These are phyloP conservation scores for Ustilago vetiveriae DNA, from an alignment of 1,284 basidiomycete species.

Conservation along the genomic window DNA sequence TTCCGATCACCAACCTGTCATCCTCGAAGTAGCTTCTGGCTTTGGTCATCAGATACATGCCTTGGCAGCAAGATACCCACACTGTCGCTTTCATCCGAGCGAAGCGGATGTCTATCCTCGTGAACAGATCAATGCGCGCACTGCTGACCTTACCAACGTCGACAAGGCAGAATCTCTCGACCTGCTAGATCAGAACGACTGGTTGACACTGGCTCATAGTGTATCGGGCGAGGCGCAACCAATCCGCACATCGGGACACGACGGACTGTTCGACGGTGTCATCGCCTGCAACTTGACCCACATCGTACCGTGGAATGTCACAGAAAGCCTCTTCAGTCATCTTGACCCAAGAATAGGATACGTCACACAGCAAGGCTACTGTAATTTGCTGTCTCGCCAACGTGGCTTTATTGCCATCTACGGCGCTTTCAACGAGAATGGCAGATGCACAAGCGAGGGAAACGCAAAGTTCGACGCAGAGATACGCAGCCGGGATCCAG, in stretches of 20 bases:
- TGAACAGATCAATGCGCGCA: slow-evolving; percentile 21
- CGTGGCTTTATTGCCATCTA: slow-evolving; percentile 50
- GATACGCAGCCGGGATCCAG: slow-evolving; percentile 31
- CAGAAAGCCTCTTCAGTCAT: slow-evolving; percentile 43
- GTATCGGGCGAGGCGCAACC: slow-evolving; percentile 3
- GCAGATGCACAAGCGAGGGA: slow-evolving; percentile 25
- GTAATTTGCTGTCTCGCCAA: slow-evolving; percentile 10
- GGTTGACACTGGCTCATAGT: slow-evolving; percentile 36
- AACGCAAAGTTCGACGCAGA: slow-evolving; percentile 47
- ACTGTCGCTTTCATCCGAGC: slow-evolving; percentile 28
- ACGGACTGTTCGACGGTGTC: slow-evolving; percentile 39
- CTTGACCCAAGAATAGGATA: slow-evolving; percentile 38
- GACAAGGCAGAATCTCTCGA: slow-evolving; percentile 34
- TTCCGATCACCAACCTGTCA: slow-evolving; percentile 7
- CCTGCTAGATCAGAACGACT: slow-evolving; percentile 32
- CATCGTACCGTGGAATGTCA: slow-evolving; percentile 39
- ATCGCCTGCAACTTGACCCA: slow-evolving; percentile 49
- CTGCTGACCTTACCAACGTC: slow-evolving; percentile 19
- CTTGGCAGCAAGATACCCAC: slow-evolving; percentile 12
- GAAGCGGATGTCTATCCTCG: slow-evolving; percentile 42
- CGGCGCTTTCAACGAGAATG: slow-evolving; percentile 51
- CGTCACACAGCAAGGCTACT: slow-evolving; percentile 28
- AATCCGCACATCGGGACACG: neutral
- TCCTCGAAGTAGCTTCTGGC: slow-evolving; percentile 47
- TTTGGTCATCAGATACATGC: slow-evolving; percentile 38